Conservation (phyloP, 164 flowering plant species). For the Umbellularia californica region DNA sequence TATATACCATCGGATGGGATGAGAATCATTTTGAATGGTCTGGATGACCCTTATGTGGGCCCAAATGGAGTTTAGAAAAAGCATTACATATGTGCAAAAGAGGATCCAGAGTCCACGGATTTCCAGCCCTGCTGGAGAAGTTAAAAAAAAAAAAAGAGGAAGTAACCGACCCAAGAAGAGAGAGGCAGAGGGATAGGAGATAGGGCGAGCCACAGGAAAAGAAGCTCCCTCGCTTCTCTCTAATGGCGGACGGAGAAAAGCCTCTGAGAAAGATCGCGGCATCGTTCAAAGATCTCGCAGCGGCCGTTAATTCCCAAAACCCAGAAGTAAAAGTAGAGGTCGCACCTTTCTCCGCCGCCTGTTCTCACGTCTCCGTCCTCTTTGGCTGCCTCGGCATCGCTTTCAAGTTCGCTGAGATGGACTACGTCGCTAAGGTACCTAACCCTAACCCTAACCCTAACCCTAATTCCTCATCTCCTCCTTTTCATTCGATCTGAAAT, state of each 20-base stretch:
- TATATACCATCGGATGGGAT: no score
- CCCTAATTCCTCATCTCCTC: neutral
- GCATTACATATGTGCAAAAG: no score
- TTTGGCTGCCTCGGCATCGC: conserved; percentile 87
- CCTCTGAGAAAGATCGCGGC: conserved; percentile 51
- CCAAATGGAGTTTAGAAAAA: no score
- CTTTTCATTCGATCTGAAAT: neutral
- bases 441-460: neutral
- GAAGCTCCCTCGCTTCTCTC: neutral
- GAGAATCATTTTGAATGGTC: no score
- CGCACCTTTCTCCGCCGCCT: conserved; percentile 70
- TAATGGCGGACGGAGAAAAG: conserved; percentile 45
- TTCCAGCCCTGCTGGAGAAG: no score
- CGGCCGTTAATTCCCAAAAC: conserved; percentile 28
- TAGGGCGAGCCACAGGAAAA: neutral
- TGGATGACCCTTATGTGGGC: no score
- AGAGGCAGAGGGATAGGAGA: neutral
- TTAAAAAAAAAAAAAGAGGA: no score
- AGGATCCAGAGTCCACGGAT: no score
- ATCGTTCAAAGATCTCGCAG: conserved; percentile 56
- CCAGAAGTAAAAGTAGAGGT: conserved; percentile 44
- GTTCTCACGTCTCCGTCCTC: conserved; percentile 89
- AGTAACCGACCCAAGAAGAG: neutral
- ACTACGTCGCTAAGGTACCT: conserved; percentile 85
- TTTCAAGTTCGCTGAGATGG: conserved; percentile 94